Evolutionary conservation across 192 early-diverging fungal species (phyloP), one percentile per base, ranked within the genome.

Genomic region (Gaertneriomyces sp.): DNA sequence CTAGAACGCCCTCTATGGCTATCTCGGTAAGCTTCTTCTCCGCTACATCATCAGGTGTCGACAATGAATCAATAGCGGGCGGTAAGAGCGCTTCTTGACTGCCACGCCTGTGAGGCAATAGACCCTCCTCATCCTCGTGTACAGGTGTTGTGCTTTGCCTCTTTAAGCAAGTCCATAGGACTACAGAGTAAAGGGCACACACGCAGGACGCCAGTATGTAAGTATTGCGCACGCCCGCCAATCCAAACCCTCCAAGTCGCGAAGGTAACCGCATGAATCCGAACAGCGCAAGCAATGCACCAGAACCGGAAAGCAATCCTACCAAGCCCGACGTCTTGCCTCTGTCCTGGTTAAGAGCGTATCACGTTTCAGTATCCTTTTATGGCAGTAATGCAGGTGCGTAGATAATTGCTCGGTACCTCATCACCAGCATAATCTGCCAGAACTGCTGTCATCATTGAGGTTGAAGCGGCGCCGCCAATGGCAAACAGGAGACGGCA

Each of bases 371-470:
- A 12, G 54, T n/a, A 49, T 12, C 11, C 1, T 1, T 1, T 16
- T 49, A 16, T 2, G 12, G 47, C 16, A 16, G 47, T 49, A 12
- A 49, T 3, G 16, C 0, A 12, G 16, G 20, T 33, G 25, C 25
- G 0, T 33, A 33, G 25, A 33, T 33, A 33, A 33, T 33, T 50
- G 10, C 14, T 54, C 57, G 12, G 52, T 8, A 53, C 70, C 16
- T 81, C 66, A 5, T 82, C 69, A 41, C 71, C 71, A 0, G 80
- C 85, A 16, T 80, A 78, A 69, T 90, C 89, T 7, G 80, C 74
- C 12, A 88, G 53, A 9, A 83, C 77, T 17, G 85, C 89, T 0
- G 87, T 82, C 68, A 91, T 81, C 90, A 91, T 90, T 25, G 81
- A 56, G 11, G 78, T 77, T 44, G 70, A 65, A 6, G 82, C 85